Percentiles rank a stretch among this genome's conserved stretches.
Conservation (phyloP, 75 land plant genomes). For the Cupressus sempervirens region DNA sequence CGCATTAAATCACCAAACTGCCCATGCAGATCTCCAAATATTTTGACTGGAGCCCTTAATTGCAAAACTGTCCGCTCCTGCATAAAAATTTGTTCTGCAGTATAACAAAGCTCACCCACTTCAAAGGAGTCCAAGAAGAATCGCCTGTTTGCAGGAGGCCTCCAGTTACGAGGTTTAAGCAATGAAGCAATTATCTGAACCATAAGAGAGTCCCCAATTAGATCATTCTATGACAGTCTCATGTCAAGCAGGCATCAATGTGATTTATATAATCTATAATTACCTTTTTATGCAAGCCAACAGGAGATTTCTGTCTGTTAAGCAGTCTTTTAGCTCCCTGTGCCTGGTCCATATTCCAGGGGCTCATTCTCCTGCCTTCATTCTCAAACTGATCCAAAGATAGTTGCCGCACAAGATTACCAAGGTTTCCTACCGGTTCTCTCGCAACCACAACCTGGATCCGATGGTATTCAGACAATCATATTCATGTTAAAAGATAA, state of each 20-base stretch:
- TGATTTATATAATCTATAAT: not conserved
- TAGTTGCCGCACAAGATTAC: constrained; percentile 79
- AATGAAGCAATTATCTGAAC: constrained; percentile 64
- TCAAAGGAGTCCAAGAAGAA: constrained; percentile 86
- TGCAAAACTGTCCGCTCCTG: constrained; percentile 79
- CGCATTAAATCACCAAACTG: constrained; percentile 95
- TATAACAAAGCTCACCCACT: constrained; percentile 80
- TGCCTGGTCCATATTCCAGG: constrained; percentile 45
- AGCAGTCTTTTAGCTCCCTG: constrained; percentile 48
- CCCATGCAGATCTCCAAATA: constrained; percentile 94
- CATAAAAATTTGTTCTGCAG: constrained; percentile 82
- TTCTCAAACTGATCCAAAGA: constrained; percentile 93
- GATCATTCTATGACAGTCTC: not conserved
- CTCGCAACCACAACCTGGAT: constrained; percentile 85
- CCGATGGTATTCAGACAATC: constrained; percentile 4
- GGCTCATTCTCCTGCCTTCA: constrained; percentile 77
- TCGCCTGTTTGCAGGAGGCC: constrained; percentile 55
- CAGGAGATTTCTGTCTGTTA: constrained; percentile 69
- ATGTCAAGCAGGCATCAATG: not conserved
- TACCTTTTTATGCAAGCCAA: constrained; percentile 81
- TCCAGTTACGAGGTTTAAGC: constrained; percentile 81
- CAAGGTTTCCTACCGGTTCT: constrained; percentile 74
- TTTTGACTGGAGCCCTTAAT: constrained; percentile 80
- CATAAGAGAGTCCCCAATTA: constrained; percentile 5
- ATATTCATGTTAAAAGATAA: not conserved